phyloP scores from a whole-genome alignment of 306 rosid genomes.

The Pyrus communis region DNA sequence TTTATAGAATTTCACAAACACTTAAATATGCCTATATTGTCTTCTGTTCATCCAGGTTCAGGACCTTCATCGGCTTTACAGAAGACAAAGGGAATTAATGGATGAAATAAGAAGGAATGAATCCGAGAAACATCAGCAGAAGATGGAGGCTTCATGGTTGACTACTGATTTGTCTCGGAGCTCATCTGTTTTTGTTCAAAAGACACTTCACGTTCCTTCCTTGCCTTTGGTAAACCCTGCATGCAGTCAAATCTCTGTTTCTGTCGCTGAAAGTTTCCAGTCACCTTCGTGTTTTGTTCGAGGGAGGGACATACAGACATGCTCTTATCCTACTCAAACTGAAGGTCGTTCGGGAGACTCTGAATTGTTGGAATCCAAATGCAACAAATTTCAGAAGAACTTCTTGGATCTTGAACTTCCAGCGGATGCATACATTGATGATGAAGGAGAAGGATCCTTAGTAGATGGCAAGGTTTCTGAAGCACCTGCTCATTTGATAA shows the following conservation, averaged over 20 bases:
- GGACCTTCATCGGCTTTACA: conserved; percentile 79
- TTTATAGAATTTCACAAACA: not conserved
- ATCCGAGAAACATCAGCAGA: conserved; percentile 19
- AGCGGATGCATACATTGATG: conserved; percentile 54
- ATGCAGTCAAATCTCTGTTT: conserved; percentile 27
- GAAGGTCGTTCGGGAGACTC: conserved; percentile 25
- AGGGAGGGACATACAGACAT: conserved; percentile 30
- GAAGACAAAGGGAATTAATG: conserved; percentile 68
- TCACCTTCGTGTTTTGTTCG: conserved; percentile 27
- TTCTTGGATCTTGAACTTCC: conserved; percentile 79
- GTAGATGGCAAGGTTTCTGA: conserved; percentile 27
- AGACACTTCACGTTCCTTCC: conserved; percentile 19
- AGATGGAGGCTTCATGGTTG: conserved; percentile 36
- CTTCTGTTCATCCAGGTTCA: conserved; percentile 45
- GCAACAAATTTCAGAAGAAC: conserved; percentile 49
- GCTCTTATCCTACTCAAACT: conserved; percentile 16
- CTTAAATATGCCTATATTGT: not conserved
- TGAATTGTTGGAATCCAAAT: conserved; percentile 26
- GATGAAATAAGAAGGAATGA: conserved; percentile 43
- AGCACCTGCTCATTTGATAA: conserved; percentile 26
- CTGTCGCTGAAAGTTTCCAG: conserved; percentile 19
- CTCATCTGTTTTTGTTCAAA: conserved; percentile 23
- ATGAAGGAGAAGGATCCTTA: conserved; percentile 36
- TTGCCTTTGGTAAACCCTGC: conserved; percentile 27
- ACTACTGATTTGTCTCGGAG: conserved; percentile 25